Percentiles rank a stretch among this genome's conserved stretches.
phyloP scores from a whole-genome alignment of 108 stramenopile genomes.

The Cylindrotheca fusiformis region DNA sequence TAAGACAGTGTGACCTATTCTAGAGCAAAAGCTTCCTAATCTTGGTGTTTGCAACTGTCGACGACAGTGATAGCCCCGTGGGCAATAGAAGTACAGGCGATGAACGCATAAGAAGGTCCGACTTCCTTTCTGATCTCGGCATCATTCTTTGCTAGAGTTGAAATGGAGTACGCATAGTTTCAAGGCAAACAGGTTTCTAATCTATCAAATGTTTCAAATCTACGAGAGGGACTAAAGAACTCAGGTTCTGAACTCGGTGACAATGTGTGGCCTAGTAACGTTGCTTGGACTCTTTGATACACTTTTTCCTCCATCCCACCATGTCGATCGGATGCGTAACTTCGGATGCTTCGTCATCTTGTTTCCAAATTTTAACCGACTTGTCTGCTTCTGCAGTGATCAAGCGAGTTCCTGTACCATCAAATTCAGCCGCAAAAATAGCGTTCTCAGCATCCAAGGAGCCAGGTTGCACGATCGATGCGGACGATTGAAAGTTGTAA shows the following conservation, averaged over 20 bases:
- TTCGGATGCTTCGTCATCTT: conserved; percentile 90
- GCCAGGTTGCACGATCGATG: conserved; percentile 95
- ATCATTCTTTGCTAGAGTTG: no score
- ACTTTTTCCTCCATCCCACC: conserved; percentile 91
- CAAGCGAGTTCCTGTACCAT: conserved; percentile 95
- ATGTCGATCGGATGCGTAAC: conserved; percentile 96
- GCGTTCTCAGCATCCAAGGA: conserved; percentile 97
- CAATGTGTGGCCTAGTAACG: conserved; percentile 37
- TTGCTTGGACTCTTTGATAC: conserved; percentile 79
- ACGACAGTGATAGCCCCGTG: no score
- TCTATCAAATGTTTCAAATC: no score
- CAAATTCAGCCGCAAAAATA: conserved; percentile 91
- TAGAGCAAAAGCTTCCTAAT: no score
- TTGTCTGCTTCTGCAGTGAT: conserved; percentile 99
- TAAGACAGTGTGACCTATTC: no score
- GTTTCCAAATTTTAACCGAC: conserved; percentile 98
- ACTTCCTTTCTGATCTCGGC: no score
- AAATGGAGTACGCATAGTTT: background rate
- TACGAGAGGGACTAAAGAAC: no score
- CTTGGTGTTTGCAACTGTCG: no score
- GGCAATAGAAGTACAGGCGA: no score
- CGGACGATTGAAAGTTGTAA: conserved; percentile 87
- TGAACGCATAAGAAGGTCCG: no score
- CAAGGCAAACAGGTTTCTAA: no score
- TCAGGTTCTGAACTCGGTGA: background rate